Evolutionary conservation across 805 yeast species (phyloP).

Genomic region (Ogataea minuta): DNA sequence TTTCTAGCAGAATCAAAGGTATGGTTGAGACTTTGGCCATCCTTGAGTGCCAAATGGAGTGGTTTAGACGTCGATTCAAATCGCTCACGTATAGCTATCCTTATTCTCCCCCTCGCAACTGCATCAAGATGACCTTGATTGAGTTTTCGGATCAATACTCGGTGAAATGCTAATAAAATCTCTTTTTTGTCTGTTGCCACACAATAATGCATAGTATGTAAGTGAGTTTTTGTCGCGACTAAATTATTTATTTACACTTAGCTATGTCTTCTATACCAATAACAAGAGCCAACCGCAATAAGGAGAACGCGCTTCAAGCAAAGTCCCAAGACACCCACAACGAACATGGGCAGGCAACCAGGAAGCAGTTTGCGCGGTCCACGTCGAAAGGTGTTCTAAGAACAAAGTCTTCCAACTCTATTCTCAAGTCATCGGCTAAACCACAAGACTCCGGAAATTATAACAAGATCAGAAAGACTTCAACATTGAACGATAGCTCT

Average conservation of each 20-base stretch:
- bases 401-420: slow-evolving; percentile 27
- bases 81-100: slow-evolving; percentile 1
- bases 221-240: slow-evolving; percentile 4
- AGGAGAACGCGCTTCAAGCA: slow-evolving; percentile 20
- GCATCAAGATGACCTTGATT: slow-evolving; percentile 10
- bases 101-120: slow-evolving; percentile 8
- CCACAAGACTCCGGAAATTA: slow-evolving; percentile 14
- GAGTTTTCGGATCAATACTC: slow-evolving; percentile 10
- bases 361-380: slow-evolving; percentile 15
- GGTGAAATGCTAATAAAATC: slow-evolving; percentile 6
- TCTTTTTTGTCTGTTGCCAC: not conserved
- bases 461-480: slow-evolving; percentile 25
- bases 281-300: slow-evolving; percentile 14
- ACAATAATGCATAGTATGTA: not conserved
- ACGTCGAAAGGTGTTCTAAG: slow-evolving; percentile 23
- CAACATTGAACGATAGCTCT: slow-evolving; percentile 10
- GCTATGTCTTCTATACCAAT: slow-evolving; percentile 19
- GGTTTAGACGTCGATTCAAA: not conserved
- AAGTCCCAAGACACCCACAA: slow-evolving; percentile 8
- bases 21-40: slow-evolving; percentile 2
- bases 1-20: slow-evolving; percentile 5
- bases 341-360: slow-evolving; percentile 14
- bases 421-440: slow-evolving; percentile 13
- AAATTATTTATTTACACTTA: slow-evolving; percentile 5
- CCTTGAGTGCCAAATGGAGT: not conserved